Evolutionary conservation across 2,329 filamentous ascomycete species (phyloP).

Genomic region (Sclerotinia nivalis): DNA sequence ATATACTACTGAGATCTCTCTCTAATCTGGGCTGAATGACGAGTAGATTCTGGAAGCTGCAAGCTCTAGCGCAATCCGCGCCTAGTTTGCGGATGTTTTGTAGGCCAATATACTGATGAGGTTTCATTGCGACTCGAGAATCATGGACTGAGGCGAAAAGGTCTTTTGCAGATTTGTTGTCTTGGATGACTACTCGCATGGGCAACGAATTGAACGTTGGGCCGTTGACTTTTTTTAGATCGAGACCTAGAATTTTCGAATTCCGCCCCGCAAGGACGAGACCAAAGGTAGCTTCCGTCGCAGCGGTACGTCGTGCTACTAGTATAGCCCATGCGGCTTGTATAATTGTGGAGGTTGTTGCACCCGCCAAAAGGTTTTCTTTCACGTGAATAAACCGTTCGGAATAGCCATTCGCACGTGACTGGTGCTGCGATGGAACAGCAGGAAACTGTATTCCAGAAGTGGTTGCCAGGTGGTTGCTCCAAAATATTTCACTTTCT

Average conservation of each 20-base stretch:
- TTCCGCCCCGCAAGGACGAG: constrained; percentile 48
- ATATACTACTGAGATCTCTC: constrained; percentile 1
- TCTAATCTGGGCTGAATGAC: constrained; percentile 22
- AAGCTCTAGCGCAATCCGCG: constrained; percentile 6
- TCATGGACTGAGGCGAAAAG: constrained; percentile 7
- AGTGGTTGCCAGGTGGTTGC: constrained; percentile 46
- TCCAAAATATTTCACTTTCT: constrained; percentile 48
- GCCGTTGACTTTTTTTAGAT: constrained; percentile 44
- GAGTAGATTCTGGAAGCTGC: constrained; percentile 23
- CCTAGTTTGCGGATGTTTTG: constrained; percentile 15
- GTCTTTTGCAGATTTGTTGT: background rate
- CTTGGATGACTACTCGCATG: constrained; percentile 43
- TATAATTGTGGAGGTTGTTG: constrained; percentile 30
- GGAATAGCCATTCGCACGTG: constrained; percentile 1
- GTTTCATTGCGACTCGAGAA: constrained; percentile 41
- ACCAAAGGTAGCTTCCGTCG: constrained; percentile 47
- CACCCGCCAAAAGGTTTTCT: constrained; percentile 18
- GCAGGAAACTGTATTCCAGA: constrained; percentile 51
- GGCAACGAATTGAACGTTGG: constrained; percentile 47
- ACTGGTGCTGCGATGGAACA: background rate
- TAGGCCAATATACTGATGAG: constrained; percentile 22
- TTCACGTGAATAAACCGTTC: constrained; percentile 8
- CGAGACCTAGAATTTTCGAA: constrained; percentile 43
- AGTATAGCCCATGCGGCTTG: constrained; percentile 46
- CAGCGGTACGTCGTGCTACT: constrained; percentile 43